phyloP scores from a whole-genome alignment of 192 early-diverging fungal genomes.

The Helicostylum pulchrum region DNA sequence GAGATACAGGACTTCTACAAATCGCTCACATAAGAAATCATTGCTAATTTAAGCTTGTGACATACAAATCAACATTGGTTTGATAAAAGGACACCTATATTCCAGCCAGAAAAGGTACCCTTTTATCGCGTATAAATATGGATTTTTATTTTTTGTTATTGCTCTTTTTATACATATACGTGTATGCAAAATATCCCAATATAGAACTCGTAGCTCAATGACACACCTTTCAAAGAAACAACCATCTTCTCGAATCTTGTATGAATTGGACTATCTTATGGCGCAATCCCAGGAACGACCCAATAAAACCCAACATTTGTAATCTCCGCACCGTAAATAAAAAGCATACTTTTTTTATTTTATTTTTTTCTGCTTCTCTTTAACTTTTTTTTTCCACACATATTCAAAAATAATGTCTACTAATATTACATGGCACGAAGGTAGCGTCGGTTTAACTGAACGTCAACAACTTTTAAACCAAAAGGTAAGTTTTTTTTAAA shows the following conservation, averaged over 20 bases:
- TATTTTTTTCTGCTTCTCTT: constrained; percentile 3
- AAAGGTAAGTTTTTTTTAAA: constrained; percentile 41
- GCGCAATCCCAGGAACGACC: constrained; percentile 13
- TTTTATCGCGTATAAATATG: too few relatives aligned
- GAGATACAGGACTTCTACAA: too few relatives aligned
- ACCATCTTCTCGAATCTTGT: not conserved
- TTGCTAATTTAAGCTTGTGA: too few relatives aligned
- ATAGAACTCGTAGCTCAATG: too few relatives aligned
- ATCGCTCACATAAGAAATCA: too few relatives aligned
- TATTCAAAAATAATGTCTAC: constrained; percentile 43
- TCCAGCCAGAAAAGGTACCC: too few relatives aligned
- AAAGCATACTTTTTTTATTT: not conserved
- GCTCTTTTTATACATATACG: not conserved
- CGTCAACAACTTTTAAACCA: constrained; percentile 67
- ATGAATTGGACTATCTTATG: constrained; percentile 6
- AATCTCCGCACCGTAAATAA: not conserved
- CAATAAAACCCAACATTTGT: constrained; percentile 8
- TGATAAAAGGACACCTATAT: too few relatives aligned
- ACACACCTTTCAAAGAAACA: too few relatives aligned
- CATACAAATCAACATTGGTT: too few relatives aligned
- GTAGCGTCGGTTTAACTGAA: constrained; percentile 70
- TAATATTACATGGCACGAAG: constrained; percentile 92
- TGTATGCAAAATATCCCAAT: too few relatives aligned
- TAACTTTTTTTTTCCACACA: not conserved
- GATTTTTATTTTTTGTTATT: not conserved